A percentile compares a stretch with the other conserved stretches of the same genome.
Evolutionary conservation across 805 yeast species (phyloP).

Genomic region (Myxozyma geophila): DNA sequence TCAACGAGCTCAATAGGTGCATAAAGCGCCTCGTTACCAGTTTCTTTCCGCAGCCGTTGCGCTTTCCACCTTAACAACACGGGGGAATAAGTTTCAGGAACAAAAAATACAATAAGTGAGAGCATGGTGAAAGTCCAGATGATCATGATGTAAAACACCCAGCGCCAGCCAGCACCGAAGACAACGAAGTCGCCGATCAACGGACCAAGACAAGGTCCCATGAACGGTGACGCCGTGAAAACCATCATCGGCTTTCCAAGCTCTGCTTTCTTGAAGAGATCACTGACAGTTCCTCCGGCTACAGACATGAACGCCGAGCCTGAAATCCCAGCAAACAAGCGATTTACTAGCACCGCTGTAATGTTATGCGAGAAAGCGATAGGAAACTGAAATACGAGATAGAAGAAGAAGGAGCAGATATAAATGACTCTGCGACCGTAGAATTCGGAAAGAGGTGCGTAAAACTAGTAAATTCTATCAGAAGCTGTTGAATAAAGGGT

Average conservation of each 20-base stretch:
- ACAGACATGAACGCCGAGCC: slow-evolving; percentile 84
- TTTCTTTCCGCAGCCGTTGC: slow-evolving; percentile 54
- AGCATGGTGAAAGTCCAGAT: slow-evolving; percentile 36
- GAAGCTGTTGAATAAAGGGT: not conserved
- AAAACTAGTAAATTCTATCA: slow-evolving; percentile 40
- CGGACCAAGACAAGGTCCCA: slow-evolving; percentile 75
- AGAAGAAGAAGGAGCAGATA: slow-evolving; percentile 54
- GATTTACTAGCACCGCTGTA: slow-evolving; percentile 57
- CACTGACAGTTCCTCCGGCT: slow-evolving; percentile 83
- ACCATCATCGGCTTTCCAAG: slow-evolving; percentile 38
- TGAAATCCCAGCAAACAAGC: slow-evolving; percentile 75
- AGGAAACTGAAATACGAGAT: slow-evolving; percentile 55
- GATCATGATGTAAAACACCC: slow-evolving; percentile 64
- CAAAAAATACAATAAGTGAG: slow-evolving; percentile 44
- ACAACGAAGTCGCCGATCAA: slow-evolving; percentile 60
- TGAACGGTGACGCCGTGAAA: slow-evolving; percentile 43
- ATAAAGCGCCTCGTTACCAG: slow-evolving; percentile 48
- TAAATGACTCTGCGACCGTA: slow-evolving; percentile 73
- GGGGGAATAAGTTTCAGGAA: slow-evolving; percentile 90
- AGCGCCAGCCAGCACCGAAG: slow-evolving; percentile 68
- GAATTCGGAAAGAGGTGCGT: slow-evolving; percentile 72
- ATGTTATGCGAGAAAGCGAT: slow-evolving; percentile 51
- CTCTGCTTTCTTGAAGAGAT: slow-evolving; percentile 65
- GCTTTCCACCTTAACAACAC: slow-evolving; percentile 74
- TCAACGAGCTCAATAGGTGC: slow-evolving; percentile 52